These are phyloP conservation scores for Fraxinus angustifolia DNA, from an alignment of 305 asterid species.

Conservation along the genomic window DNA sequence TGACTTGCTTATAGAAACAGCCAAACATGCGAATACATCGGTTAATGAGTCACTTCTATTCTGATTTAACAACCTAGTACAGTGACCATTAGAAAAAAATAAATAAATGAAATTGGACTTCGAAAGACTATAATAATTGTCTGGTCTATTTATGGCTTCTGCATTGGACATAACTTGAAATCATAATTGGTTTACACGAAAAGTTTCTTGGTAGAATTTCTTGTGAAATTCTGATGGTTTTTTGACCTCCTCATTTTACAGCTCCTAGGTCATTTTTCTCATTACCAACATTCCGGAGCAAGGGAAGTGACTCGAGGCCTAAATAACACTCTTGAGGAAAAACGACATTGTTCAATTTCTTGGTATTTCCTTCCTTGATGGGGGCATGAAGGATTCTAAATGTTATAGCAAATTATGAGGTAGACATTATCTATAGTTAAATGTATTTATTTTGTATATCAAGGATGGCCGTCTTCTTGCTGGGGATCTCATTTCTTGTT, in stretches of 20 bases:
- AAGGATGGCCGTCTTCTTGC: conserved; percentile 25
- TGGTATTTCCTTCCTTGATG: not conserved
- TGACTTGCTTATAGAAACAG: not conserved
- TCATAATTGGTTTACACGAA: not conserved
- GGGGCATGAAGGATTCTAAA: conserved; percentile 9
- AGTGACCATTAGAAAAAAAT: not conserved
- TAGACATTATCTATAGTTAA: not conserved
- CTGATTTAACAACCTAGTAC: not conserved
- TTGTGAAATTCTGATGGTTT: not conserved
- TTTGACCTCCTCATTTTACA: conserved; percentile 27
- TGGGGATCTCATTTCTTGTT: conserved; percentile 17
- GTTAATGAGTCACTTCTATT: not conserved
- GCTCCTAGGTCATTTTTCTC: conserved; percentile 96
- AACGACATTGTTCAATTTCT: conserved; percentile 26
- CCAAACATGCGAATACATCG: not conserved
- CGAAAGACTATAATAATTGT: not conserved
- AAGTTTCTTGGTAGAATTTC: not conserved
- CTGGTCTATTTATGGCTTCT: not conserved
- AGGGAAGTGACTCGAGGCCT: conserved; percentile 82
- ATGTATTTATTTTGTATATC: conserved; percentile 20
- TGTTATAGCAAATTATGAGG: conserved; percentile 16
- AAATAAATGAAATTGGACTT: not conserved
- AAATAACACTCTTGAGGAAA: conserved; percentile 37
- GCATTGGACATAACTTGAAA: not conserved
- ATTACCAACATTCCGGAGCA: conserved; percentile 82